phyloP scores from a whole-genome alignment of 2,329 filamentous ascomycete species.

The Pestalotiopsis sp. region DNA sequence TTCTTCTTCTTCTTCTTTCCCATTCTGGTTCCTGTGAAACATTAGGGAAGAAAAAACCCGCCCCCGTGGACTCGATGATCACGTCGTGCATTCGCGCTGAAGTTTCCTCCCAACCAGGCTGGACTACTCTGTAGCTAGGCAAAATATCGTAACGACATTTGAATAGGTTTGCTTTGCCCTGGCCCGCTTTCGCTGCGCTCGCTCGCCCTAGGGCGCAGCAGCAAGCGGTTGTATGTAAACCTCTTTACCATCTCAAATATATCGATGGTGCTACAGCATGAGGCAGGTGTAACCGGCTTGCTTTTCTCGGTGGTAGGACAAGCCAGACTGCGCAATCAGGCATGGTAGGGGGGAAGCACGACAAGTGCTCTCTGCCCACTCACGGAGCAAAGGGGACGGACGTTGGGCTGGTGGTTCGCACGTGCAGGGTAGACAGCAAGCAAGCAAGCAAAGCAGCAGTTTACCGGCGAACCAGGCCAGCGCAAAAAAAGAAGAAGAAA shows the following conservation, averaged over 20 bases:
- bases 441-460: background rate
- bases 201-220: background rate
- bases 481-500: no score
- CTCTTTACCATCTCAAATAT: constrained; percentile 22
- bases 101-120: background rate
- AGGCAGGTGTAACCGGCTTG: constrained; percentile 29
- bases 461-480: no score
- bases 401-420: constrained; percentile 1
- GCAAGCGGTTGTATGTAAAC: background rate
- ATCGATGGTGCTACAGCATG: constrained; percentile 31
- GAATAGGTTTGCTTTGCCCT: background rate
- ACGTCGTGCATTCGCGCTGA: constrained; percentile 5
- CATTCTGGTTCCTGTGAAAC: constrained; percentile 13
- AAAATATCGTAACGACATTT: background rate
- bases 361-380: background rate
- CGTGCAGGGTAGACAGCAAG: background rate
- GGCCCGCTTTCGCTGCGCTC: background rate
- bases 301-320: constrained; percentile 24
- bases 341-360: constrained; percentile 15
- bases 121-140: background rate
- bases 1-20: no score
- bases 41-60: background rate
- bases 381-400: background rate
- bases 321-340: constrained; percentile 18
- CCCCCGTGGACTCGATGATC: constrained; percentile 16